Evolutionary conservation across 2,329 filamentous ascomycete species (phyloP).

Genomic region (Talaromyces piceae): DNA sequence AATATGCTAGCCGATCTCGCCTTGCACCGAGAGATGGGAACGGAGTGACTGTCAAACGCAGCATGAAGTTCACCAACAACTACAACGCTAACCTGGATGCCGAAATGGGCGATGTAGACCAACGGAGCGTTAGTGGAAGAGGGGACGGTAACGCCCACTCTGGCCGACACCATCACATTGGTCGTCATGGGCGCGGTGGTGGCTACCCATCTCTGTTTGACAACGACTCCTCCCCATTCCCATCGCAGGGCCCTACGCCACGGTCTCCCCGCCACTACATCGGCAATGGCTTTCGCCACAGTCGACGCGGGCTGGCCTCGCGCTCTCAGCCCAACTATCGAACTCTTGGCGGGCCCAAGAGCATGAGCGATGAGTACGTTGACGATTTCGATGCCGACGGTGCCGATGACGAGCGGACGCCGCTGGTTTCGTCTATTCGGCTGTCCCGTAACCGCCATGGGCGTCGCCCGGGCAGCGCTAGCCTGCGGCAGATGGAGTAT

Average conservation of each 20-base stretch:
- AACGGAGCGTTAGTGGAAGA: constrained; percentile 53
- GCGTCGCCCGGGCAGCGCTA: constrained; percentile 50
- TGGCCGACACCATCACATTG: constrained; percentile 70
- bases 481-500: constrained; percentile 64
- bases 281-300: constrained; percentile 51
- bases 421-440: constrained; percentile 59
- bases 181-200: constrained; percentile 65
- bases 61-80: constrained; percentile 89
- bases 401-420: constrained; percentile 82
- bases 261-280: constrained; percentile 53
- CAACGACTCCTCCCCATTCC: constrained; percentile 64
- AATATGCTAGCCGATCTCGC: constrained; percentile 50
- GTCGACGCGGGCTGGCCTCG: constrained; percentile 67
- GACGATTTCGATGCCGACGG: constrained; percentile 79
- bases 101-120: constrained; percentile 61
- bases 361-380: constrained; percentile 55
- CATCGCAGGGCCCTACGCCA: constrained; percentile 53
- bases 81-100: constrained; percentile 60
- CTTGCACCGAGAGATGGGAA: constrained; percentile 59
- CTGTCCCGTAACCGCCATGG: constrained; percentile 51
- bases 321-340: constrained; percentile 47
- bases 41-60: constrained; percentile 68
- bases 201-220: constrained; percentile 66
- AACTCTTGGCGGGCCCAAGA: constrained; percentile 42
- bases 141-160: constrained; percentile 54